phyloP scores from a whole-genome alignment of 768 basidiomycete genomes.

The Suillus americanus region DNA sequence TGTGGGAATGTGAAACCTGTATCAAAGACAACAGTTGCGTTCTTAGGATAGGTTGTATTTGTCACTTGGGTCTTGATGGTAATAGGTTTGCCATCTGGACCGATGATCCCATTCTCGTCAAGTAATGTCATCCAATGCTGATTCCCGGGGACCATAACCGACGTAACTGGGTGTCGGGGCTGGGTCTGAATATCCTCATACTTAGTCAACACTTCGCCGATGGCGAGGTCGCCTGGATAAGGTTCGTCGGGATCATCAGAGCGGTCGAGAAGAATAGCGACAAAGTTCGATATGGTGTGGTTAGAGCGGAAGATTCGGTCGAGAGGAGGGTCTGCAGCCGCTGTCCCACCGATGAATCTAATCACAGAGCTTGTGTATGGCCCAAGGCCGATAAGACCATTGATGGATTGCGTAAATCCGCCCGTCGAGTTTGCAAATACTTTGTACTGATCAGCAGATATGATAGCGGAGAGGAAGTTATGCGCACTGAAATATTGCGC shows the following conservation, averaged over 20 bases:
- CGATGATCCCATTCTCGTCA: conserved; percentile 61
- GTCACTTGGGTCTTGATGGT: conserved; percentile 45
- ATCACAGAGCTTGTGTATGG: conserved; percentile 57
- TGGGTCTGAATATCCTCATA: conserved; percentile 50
- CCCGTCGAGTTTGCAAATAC: conserved; percentile 18
- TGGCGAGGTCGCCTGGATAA: conserved; percentile 60
- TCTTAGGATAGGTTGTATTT: conserved; percentile 39
- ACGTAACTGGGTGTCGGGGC: conserved; percentile 50
- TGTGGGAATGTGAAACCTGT: conserved; percentile 71
- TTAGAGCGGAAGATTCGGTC: conserved; percentile 67
- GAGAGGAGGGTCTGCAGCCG: conserved; percentile 52
- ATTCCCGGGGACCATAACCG: conserved; percentile 34
- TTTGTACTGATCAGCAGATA: conserved; percentile 12
- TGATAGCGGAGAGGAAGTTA: not conserved
- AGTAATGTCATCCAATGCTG: conserved; percentile 70
- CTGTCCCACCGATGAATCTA: conserved; percentile 30
- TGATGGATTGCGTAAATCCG: conserved; percentile 13
- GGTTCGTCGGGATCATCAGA: conserved; percentile 49
- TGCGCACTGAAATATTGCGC: conserved; percentile 36
- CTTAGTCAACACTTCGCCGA: conserved; percentile 55
- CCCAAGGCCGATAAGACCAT: conserved; percentile 57
- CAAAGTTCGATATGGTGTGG: conserved; percentile 53
- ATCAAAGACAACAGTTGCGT: conserved; percentile 63
- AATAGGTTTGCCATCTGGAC: conserved; percentile 55
- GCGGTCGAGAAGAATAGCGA: conserved; percentile 66